Evolutionary conservation across 441 rosid genomes (phyloP).

Genomic region (Corymbia citriodora): DNA sequence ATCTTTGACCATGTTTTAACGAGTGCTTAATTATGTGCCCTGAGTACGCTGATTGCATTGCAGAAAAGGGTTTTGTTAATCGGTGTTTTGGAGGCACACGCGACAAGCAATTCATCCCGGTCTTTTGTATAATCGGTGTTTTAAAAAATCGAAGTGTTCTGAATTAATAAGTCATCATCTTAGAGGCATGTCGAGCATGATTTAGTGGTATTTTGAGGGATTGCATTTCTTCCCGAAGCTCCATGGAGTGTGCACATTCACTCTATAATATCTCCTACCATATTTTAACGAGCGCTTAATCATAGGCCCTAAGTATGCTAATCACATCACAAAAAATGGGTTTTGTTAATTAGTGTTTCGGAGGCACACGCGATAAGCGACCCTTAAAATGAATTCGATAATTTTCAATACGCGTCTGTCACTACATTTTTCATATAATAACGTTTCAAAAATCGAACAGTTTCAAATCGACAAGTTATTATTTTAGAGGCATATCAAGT

Average conservation of each 20-base stretch:
- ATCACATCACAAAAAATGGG: not conserved
- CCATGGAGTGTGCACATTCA: no score
- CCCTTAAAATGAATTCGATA: not conserved
- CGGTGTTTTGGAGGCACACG: not conserved
- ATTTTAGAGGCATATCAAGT: accelerated
- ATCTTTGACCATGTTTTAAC: not conserved
- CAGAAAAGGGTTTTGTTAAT: not conserved
- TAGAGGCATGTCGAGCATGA: no score
- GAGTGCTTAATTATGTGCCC: not conserved
- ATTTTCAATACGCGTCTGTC: accelerated
- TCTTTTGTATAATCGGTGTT: not conserved
- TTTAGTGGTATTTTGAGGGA: not conserved
- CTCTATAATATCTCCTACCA: no score
- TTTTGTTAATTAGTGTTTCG: not conserved
- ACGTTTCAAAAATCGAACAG: accelerated
- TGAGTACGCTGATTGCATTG: not conserved
- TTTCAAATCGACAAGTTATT: accelerated
- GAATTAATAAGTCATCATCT: accelerated
- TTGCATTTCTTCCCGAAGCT: not conserved
- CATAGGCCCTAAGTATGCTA: no score
- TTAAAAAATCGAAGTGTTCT: accelerated
- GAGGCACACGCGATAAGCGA: not conserved
- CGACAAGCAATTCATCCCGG: not conserved
- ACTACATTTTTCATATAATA: not conserved
- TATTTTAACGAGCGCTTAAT: no score